These are phyloP conservation scores for Rhytidiadelphus loreus DNA, from an alignment of 225 moss, liverwort and hornwort species.

Conservation along the genomic window DNA sequence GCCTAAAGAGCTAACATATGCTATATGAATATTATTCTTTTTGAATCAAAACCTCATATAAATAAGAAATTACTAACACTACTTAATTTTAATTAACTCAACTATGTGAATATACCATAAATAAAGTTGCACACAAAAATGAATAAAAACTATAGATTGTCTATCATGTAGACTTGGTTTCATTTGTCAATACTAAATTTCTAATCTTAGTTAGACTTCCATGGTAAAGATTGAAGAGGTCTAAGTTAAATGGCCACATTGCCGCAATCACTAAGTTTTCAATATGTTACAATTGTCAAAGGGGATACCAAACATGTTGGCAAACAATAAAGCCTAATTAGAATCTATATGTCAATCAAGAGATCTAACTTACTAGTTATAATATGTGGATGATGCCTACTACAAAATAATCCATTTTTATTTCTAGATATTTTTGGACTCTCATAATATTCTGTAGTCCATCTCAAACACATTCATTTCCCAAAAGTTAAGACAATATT, in stretches of 20 bases:
- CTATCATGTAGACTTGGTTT: rapidly evolving
- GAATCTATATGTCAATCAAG: neutral
- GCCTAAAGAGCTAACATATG: neutral
- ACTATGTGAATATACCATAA: neutral
- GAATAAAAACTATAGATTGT: neutral
- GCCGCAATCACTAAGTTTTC: neutral
- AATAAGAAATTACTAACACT: neutral
- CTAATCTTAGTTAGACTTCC: rapidly evolving
- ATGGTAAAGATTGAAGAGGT: neutral
- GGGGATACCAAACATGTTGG: neutral
- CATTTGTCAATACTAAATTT: neutral
- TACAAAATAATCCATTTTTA: neutral
- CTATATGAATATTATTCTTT: neutral
- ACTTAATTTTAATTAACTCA: neutral
- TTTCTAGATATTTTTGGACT: rapidly evolving
- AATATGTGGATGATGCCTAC: neutral
- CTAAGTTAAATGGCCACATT: neutral
- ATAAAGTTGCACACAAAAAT: neutral
- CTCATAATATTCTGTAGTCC: no score
- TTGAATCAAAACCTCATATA: neutral
- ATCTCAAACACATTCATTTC: neutral
- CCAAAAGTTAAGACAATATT: neutral
- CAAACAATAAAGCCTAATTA: neutral
- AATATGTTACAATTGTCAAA: rapidly evolving
- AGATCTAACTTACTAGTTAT: neutral